Percentiles rank a stretch among this genome's conserved stretches.
These are phyloP conservation scores for Phaffia australis DNA, from an alignment of 768 basidiomycete genomes.

Conservation along the genomic window DNA sequence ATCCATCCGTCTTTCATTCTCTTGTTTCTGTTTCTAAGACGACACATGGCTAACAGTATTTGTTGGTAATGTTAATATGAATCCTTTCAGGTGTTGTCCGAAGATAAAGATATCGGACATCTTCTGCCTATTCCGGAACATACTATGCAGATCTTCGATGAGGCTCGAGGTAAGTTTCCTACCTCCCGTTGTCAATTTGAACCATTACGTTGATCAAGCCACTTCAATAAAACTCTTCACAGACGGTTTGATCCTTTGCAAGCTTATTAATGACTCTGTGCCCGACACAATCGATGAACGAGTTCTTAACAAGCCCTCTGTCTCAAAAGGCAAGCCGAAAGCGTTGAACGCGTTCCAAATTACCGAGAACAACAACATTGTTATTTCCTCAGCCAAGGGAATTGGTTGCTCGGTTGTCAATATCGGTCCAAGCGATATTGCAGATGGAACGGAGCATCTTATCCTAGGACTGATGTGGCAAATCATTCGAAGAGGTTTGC, in stretches of 20 bases:
- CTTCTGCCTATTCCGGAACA: slow-evolving; percentile 86
- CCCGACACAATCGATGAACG: slow-evolving; percentile 98
- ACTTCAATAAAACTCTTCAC: neutral
- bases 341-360: slow-evolving; percentile 96
- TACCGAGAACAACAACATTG: slow-evolving; percentile 99
- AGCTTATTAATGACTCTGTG: slow-evolving; percentile 98
- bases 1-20: neutral
- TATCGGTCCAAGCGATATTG: slow-evolving; percentile 83
- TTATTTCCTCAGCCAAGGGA: slow-evolving; percentile 93
- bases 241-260: slow-evolving; percentile 92
- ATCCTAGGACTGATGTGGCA: slow-evolving; percentile 99
- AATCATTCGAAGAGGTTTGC: slow-evolving; percentile 83
- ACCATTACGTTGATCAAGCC: neutral
- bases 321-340: slow-evolving; percentile 47
- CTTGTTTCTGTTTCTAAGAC: neutral
- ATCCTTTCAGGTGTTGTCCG: slow-evolving; percentile 63
- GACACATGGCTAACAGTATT: neutral
- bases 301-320: slow-evolving; percentile 80
- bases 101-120: slow-evolving; percentile 69
- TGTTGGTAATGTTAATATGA: too few relatives aligned
- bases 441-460: slow-evolving; percentile 88
- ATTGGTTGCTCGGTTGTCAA: slow-evolving; percentile 99
- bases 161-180: slow-evolving; percentile 51
- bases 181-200: neutral
- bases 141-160: slow-evolving; percentile 98